A percentile compares a stretch with the other conserved stretches of the same genome.
Evolutionary conservation across 139 green algal species (phyloP).

Genomic region (Asterochloris erici): DNA sequence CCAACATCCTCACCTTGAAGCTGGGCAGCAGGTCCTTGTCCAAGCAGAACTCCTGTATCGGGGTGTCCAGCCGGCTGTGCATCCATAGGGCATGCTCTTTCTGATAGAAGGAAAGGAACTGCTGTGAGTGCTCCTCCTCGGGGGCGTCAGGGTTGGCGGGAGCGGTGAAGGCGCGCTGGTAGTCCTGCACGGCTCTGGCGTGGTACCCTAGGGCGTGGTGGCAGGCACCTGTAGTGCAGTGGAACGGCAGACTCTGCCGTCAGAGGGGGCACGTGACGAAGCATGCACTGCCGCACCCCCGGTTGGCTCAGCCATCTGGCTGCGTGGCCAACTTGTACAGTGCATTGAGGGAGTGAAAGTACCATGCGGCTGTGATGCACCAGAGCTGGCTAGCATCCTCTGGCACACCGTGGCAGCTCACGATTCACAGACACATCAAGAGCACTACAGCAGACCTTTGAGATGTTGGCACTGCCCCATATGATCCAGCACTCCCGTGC

Average conservation of each 20-base stretch:
- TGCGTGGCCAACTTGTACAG: no score
- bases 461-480: no score
- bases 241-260: background rate
- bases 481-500: no score
- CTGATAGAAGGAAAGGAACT: constrained; percentile 80
- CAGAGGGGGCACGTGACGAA: background rate
- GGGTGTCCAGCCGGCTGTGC: constrained; percentile 53
- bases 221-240: constrained; percentile 40
- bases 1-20: constrained; percentile 70
- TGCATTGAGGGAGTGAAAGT: no score
- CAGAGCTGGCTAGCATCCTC: no score
- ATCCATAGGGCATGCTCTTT: constrained; percentile 64
- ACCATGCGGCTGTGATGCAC: no score
- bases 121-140: constrained; percentile 20
- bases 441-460: no score
- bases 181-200: constrained; percentile 45
- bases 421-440: no score
- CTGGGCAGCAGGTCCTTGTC: constrained; percentile 67
- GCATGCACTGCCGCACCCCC: no score
- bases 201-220: constrained; percentile 52
- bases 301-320: no score
- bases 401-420: no score
- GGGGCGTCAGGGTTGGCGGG: background rate
- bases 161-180: constrained; percentile 29
- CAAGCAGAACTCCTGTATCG: constrained; percentile 51